Percentiles rank a stretch among this genome's conserved stretches.
Conservation (phyloP, 352 stramenopile genomes). For the Pythium sp. region DNA sequence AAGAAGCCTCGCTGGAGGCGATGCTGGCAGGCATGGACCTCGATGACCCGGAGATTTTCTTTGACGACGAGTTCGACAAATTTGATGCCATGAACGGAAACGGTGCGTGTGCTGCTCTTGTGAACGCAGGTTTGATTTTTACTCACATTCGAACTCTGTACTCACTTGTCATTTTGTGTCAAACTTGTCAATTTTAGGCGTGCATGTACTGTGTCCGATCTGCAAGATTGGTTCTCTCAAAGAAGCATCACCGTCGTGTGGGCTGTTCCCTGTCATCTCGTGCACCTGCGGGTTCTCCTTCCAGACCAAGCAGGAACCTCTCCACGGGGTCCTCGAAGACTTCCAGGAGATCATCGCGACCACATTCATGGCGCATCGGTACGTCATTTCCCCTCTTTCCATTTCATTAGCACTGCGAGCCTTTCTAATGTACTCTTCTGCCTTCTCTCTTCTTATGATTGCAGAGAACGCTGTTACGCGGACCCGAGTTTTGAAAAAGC, state of each 20-base stretch:
- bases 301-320: constrained; percentile 37
- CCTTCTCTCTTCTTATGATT: background rate
- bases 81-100: background rate
- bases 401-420: background rate
- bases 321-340: constrained; percentile 52
- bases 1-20: constrained; percentile 65
- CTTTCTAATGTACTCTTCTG: background rate
- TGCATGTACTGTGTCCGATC: constrained; percentile 45
- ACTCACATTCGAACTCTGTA: background rate
- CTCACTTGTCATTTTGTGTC: background rate
- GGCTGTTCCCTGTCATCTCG: constrained; percentile 23
- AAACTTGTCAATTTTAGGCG: background rate
- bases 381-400: constrained; percentile 3
- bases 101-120: constrained; percentile 6
- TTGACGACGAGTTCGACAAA: constrained; percentile 13
- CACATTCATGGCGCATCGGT: constrained; percentile 63
- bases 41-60: constrained; percentile 21
- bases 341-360: constrained; percentile 58
- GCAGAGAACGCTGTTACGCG: constrained; percentile 38
- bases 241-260: constrained; percentile 19
- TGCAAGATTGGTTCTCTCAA: constrained; percentile 41
- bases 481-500: constrained; percentile 57
- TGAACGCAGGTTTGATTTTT: background rate
- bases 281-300: constrained; percentile 61
- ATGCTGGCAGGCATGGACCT: constrained; percentile 68